These are phyloP conservation scores for Herpetospermum pedunculosum DNA, from an alignment of 306 rosid species.

Conservation along the genomic window DNA sequence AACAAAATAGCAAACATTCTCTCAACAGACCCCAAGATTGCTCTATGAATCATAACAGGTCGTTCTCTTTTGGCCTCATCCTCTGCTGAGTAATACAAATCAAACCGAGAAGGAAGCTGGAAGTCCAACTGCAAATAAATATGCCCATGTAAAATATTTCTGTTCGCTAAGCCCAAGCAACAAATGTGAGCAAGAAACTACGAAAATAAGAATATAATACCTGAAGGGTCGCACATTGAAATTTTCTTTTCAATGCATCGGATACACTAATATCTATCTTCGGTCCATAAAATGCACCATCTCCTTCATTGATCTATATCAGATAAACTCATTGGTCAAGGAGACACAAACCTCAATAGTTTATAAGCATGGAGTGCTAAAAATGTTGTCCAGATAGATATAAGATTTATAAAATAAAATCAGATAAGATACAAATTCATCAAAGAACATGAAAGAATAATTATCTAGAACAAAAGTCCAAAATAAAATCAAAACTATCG, in stretches of 20 bases:
- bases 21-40: slow-evolving; percentile 84
- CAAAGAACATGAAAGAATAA: background rate
- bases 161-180: background rate
- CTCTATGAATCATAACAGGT: slow-evolving; percentile 96
- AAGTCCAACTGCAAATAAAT: slow-evolving; percentile 70
- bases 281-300: slow-evolving; percentile 94
- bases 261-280: slow-evolving; percentile 90
- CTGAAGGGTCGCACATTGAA: slow-evolving; percentile 95
- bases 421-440: background rate
- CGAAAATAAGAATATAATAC: slow-evolving; percentile 17
- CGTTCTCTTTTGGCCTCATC: slow-evolving; percentile 84
- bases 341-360: background rate
- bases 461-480: background rate
- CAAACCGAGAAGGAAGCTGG: slow-evolving; percentile 85
- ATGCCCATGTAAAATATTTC: slow-evolving; percentile 9
- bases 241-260: slow-evolving; percentile 78
- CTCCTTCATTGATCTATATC: slow-evolving; percentile 73
- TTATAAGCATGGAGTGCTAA: background rate
- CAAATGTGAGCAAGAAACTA: background rate
- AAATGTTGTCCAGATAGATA: too few species aligned
- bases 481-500: background rate
- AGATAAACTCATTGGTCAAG: background rate
- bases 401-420: background rate
- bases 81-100: slow-evolving; percentile 83
- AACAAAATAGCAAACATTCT: slow-evolving; percentile 87